phyloP scores from a whole-genome alignment of 495 filamentous ascomycete genomes.

The Aspergillus nanangensis region DNA sequence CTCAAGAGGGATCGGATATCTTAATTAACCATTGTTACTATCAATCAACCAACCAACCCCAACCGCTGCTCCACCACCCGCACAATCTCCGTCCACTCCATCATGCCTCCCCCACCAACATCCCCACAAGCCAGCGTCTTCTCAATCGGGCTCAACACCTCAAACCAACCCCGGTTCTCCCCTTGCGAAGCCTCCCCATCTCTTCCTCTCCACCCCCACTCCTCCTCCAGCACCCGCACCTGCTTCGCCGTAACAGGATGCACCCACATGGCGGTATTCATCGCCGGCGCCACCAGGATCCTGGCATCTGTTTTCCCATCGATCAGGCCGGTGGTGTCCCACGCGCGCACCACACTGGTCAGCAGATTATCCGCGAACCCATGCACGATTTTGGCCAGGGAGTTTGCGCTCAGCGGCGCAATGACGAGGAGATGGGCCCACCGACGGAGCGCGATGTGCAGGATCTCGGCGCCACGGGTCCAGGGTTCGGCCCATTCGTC shows the following conservation, averaged over 20 bases:
- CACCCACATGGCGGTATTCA: constrained; percentile 90
- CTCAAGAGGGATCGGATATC: too few species aligned
- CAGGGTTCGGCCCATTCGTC: constrained; percentile 80
- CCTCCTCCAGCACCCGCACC: constrained; percentile 61
- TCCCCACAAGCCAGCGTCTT: constrained; percentile 84
- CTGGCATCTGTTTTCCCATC: constrained; percentile 34
- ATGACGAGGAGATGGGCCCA: constrained; percentile 81
- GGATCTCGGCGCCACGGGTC: constrained; percentile 53
- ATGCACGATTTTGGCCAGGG: constrained; percentile 68
- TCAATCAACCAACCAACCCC: too few species aligned
- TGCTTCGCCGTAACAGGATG: constrained; percentile 77
- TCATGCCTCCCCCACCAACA: constrained; percentile 71
- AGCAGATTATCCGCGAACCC: constrained; percentile 69
- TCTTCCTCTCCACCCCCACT: too few species aligned
- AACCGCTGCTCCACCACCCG: constrained; percentile 47
- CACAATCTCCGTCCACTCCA: constrained; percentile 70
- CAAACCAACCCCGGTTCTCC: constrained; percentile 72
- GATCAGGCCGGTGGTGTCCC: constrained; percentile 69
- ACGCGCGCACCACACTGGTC: constrained; percentile 72
- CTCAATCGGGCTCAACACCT: constrained; percentile 62
- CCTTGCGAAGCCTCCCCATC: constrained; percentile 17
- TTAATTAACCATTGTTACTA: too few species aligned
- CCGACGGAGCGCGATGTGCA: constrained; percentile 80
- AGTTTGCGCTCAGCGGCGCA: constrained; percentile 75
- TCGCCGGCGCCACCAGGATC: constrained; percentile 52